These are phyloP conservation scores for Ustilago nuda DNA, from an alignment of 1,284 basidiomycete genomes.

Conservation along the genomic window DNA sequence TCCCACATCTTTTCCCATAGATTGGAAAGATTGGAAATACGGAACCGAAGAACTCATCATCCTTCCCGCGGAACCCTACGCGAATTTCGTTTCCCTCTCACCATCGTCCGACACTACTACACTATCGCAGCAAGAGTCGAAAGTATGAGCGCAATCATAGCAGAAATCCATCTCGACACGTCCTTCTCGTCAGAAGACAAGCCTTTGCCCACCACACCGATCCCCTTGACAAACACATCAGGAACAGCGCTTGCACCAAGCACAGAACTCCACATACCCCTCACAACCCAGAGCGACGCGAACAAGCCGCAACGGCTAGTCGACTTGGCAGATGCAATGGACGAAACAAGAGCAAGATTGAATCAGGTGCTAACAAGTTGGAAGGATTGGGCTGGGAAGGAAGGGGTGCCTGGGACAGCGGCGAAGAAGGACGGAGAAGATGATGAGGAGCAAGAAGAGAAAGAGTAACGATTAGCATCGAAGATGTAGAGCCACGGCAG, in stretches of 20 bases:
- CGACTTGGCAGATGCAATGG: conserved; percentile 36
- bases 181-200: conserved; percentile 2
- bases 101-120: conserved; percentile 1
- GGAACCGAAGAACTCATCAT: not conserved
- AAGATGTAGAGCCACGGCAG: not conserved
- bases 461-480: not conserved
- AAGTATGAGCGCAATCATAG: conserved; percentile 7
- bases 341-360: conserved; percentile 20
- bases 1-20: not conserved
- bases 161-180: conserved; percentile 32
- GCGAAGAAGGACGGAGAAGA: conserved; percentile 17
- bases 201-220: conserved; percentile 17
- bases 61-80: conserved; percentile 2
- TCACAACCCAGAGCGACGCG: not conserved
- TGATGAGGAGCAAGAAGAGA: conserved; percentile 22
- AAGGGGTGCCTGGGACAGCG: not conserved
- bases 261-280: conserved; percentile 24
- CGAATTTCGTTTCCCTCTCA: not conserved
- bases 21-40: not conserved
- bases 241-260: conserved; percentile 17
- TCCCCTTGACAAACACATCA: conserved; percentile 6
- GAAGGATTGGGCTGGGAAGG: conserved; percentile 49
- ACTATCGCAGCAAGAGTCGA: not conserved
- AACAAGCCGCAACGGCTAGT: conserved; percentile 23
- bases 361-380: conserved; percentile 36